These are phyloP conservation scores for Quercus tomentella DNA, from an alignment of 331 rosid species.

Conservation along the genomic window DNA sequence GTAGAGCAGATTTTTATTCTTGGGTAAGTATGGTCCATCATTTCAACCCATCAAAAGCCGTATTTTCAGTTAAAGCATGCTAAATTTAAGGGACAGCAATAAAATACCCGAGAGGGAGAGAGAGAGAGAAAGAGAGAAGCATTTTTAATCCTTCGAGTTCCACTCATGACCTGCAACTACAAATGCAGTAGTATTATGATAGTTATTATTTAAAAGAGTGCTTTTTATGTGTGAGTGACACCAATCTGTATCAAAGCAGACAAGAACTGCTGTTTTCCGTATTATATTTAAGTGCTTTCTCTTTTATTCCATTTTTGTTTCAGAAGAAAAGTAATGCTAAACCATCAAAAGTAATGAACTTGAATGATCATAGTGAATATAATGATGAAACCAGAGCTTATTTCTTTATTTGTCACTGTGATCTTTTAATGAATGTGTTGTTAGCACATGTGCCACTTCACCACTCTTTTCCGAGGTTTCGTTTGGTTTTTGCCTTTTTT, in stretches of 20 bases:
- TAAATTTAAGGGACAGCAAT: slow-evolving; percentile 25
- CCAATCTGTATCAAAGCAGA: slow-evolving; percentile 39
- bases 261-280: slow-evolving; percentile 25
- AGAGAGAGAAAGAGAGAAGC: background rate
- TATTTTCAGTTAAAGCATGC: slow-evolving; percentile 42
- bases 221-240: slow-evolving; percentile 17
- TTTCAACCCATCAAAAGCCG: slow-evolving; percentile 36
- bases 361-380: slow-evolving; percentile 16
- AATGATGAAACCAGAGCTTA: slow-evolving; percentile 36
- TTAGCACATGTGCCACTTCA: slow-evolving; percentile 41
- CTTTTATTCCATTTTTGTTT: slow-evolving; percentile 15
- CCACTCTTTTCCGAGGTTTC: background rate
- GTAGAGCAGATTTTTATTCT: too few relatives aligned
- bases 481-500: background rate
- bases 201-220: slow-evolving; percentile 24
- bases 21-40: slow-evolving; percentile 27
- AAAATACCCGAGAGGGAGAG: background rate
- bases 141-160: slow-evolving; percentile 12
- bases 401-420: slow-evolving; percentile 1
- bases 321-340: slow-evolving; percentile 22
- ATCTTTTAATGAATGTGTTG: slow-evolving; percentile 31
- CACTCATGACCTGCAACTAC: slow-evolving; percentile 22
- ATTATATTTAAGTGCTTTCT: background rate
- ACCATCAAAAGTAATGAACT: background rate
- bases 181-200: slow-evolving; percentile 29